Conservation (phyloP, 1,284 basidiomycete genomes). For the Marasmius tenuissimus region DNA sequence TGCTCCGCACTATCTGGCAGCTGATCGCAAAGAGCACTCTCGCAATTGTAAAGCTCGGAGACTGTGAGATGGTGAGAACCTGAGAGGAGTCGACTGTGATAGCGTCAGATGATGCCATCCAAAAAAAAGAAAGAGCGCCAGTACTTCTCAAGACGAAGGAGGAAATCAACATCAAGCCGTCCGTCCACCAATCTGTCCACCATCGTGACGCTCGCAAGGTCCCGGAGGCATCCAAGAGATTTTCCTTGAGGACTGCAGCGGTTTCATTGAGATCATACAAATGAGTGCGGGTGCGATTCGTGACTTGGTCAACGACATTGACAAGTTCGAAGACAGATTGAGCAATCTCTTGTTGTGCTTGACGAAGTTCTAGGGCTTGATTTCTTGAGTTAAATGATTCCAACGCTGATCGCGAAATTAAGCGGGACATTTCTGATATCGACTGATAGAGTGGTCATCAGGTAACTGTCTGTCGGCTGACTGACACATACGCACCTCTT, state of each 20-base stretch:
- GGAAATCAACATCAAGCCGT: not conserved
- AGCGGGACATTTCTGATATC: constrained; percentile 4
- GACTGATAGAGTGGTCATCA: constrained; percentile 1
- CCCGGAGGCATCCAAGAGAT: not conserved
- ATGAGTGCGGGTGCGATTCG: not conserved
- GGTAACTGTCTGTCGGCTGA: not conserved
- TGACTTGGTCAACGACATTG: not conserved
- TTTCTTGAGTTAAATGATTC: not conserved
- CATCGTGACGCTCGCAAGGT: not conserved
- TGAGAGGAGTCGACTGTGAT: not conserved
- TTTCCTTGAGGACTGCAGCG: not conserved
- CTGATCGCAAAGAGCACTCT: not conserved
- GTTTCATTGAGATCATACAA: not conserved
- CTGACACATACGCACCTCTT: constrained; percentile 2
- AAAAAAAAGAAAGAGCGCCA: too few species aligned
- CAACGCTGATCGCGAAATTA: not conserved
- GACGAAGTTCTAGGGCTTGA: not conserved
- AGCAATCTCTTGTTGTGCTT: not conserved
- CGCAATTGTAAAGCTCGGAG: not conserved
- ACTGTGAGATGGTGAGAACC: not conserved
- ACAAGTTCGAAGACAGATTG: not conserved
- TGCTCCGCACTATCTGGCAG: not conserved
- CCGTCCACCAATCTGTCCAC: not conserved
- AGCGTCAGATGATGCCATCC: not conserved
- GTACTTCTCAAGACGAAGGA: not conserved